Conservation (phyloP, 306 rosid genomes). For the Cercis canadensis region DNA sequence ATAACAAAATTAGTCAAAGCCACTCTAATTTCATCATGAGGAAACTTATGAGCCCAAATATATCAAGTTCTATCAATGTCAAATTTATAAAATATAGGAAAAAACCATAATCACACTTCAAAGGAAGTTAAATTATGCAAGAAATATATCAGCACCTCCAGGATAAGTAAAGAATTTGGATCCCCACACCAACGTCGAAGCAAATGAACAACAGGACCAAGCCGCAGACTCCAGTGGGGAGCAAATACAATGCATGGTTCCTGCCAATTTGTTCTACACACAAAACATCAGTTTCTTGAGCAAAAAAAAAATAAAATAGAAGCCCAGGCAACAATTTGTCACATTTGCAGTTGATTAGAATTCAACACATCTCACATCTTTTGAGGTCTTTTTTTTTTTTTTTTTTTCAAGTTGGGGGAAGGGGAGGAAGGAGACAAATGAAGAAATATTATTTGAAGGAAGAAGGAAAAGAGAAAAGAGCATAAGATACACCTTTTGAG, state of each 20-base stretch:
- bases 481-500: not conserved
- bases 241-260: conserved; percentile 88
- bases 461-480: no score
- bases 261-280: conserved; percentile 70
- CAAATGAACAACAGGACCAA: conserved; percentile 86
- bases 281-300: conserved; percentile 39
- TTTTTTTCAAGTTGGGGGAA: no score
- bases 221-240: conserved; percentile 88
- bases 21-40: conserved; percentile 16
- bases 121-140: conserved; percentile 6
- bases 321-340: not conserved
- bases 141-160: conserved; percentile 60
- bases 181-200: conserved; percentile 81
- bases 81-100: not conserved
- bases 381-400: not conserved
- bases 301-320: not conserved
- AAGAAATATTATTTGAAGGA: no score
- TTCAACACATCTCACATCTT: not conserved
- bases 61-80: not conserved
- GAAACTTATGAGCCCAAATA: conserved; percentile 13
- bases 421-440: no score
- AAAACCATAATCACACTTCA: conserved; percentile 12
- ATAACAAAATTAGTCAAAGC: conserved; percentile 19
- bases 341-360: conserved; percentile 3
- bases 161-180: conserved; percentile 78